Evolutionary conservation across 2,329 filamentous ascomycete species (phyloP), one percentile per base, ranked within the genome.

Genomic region (Moelleriella libera): DNA sequence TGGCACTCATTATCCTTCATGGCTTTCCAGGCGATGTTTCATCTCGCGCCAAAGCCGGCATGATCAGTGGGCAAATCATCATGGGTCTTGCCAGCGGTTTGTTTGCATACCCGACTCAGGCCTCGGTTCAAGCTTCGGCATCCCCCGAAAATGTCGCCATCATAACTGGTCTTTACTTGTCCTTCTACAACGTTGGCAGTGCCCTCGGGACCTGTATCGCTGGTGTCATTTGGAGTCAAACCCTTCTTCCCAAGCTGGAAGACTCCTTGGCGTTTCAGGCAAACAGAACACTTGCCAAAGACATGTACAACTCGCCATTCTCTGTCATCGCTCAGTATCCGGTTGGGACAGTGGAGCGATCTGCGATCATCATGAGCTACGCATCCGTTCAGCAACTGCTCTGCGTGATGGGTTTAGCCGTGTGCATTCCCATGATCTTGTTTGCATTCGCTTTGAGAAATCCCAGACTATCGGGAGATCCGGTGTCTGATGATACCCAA

Each of bases 31-130:
- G 76, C 10, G 74, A 73, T 1, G 59, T 65, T 0, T 63, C 59
- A 2, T 37, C 54, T 0, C 58, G 62, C 0, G 66, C 64, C 2
- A 64, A 73, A 41, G 63, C 67, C 0, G 78, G 77, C 2, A 66
- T 81, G 14, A 70, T 81, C 45, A 69, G 68, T 2, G 75, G 67
- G 0, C 75, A 81, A 53, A 61, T 80, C 2, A 59, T 80, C 2
- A 64, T 81, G 3, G 77, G 77, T 42, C 63, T 80, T 41, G 75
- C 75, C 0, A 76, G 75, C 9, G 78, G 77, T 1, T 61, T 81
- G 48, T 80, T 80, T 54, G 61, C 65, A 0, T 68, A 66, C 46
- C 65, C 65, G 0, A 66, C 64, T 0, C 63, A 67, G 45, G 65
- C 64, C 0, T 65, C 63, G 1, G 66, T 68, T 39, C 66, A 68